Evolutionary conservation across 139 green algal genomes (phyloP), one percentile per base, ranked within the genome.

Genomic region (Nannochloris sp.): DNA sequence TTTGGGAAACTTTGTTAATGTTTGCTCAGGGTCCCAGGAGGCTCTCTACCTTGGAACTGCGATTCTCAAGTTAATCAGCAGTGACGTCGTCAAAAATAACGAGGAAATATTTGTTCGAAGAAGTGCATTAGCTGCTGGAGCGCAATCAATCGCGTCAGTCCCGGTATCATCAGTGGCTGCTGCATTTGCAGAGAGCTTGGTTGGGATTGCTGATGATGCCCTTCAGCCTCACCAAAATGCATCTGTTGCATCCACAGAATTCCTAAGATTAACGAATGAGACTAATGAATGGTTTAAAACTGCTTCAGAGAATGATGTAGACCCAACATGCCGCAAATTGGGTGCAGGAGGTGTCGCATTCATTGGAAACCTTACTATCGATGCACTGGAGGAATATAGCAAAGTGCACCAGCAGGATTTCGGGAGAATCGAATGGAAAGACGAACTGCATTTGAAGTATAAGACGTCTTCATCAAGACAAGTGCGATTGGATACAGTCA

Each of bases 21-120:
- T 49, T 40, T 72, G 63, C 10, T 55, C 56, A 10, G 57, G 33
- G n/a, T 69, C 72, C 5, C 65, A 59, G 8, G 67, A 76, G 5
- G 65, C 70, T 6, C 17, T 57, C 17, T 70, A 71, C n/a, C 75
- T 94, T 66, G 66, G 74, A 5, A 44, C 44, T n/a, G 79, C 76
- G 6, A 33, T 82, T 4, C 49, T 95, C 65, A 84, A 93, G 69
- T 70, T 95, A 50, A 64, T 95, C 25, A 59, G 49, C 2, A 46
- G 66, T 5, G 58, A 64, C 2, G 49, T 73, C 33, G 85, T 91
- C 25, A 75, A 84, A 30, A 66, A 17, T 10, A 81, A 87, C 60
- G 25, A 66, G 25, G 72, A 93, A 71, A 77, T 79, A 16, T 89
- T 69, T 56, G 84, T 92, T 28, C 69, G 85, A 1, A 77, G 86